A percentile compares a stretch with the other conserved stretches of the same genome.
Evolutionary conservation across 164 flowering plant genomes (phyloP).

Genomic region (Chloranthus sessilifolius): DNA sequence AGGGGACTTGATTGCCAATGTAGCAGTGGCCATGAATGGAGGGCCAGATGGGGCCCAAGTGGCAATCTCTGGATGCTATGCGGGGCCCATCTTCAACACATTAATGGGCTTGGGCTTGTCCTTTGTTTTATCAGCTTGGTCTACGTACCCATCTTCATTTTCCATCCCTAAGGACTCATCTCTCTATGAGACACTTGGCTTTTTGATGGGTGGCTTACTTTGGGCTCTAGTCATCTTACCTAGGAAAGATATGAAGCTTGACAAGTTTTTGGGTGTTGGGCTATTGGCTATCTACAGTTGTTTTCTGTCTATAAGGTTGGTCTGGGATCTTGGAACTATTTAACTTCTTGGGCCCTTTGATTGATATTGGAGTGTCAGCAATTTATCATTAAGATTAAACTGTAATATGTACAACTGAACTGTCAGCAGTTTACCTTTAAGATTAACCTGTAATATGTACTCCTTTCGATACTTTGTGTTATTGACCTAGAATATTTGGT

Average conservation of each 20-base stretch:
- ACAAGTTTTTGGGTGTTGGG: constrained; percentile 36
- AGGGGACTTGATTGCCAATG: constrained; percentile 47
- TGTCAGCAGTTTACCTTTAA: too few species aligned
- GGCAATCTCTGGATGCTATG: constrained; percentile 47
- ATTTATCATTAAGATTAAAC: too few species aligned
- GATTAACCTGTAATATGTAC: too few species aligned
- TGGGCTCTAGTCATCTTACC: constrained; percentile 41
- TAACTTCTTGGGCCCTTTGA: too few species aligned
- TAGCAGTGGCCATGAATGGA: constrained; percentile 37
- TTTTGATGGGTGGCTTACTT: constrained; percentile 31
- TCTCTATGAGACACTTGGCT: constrained; percentile 31
- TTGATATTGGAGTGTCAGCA: too few species aligned
- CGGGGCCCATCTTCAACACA: constrained; percentile 52
- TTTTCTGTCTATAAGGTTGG: constrained; percentile 22
- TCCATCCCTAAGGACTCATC: constrained; percentile 26
- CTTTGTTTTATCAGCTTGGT: constrained; percentile 36
- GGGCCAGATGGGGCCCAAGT: constrained; percentile 38
- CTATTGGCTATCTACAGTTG: constrained; percentile 35
- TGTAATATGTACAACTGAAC: too few species aligned
- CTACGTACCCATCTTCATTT: constrained; percentile 21
- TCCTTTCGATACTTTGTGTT: too few species aligned
- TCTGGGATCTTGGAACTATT: constrained; percentile 2
- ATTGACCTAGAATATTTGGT: too few species aligned
- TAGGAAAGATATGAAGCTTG: constrained; percentile 34
- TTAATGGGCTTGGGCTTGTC: constrained; percentile 46